phyloP scores from a whole-genome alignment of 371 early-diverging fungal genomes.

The Coemansia sp. region DNA sequence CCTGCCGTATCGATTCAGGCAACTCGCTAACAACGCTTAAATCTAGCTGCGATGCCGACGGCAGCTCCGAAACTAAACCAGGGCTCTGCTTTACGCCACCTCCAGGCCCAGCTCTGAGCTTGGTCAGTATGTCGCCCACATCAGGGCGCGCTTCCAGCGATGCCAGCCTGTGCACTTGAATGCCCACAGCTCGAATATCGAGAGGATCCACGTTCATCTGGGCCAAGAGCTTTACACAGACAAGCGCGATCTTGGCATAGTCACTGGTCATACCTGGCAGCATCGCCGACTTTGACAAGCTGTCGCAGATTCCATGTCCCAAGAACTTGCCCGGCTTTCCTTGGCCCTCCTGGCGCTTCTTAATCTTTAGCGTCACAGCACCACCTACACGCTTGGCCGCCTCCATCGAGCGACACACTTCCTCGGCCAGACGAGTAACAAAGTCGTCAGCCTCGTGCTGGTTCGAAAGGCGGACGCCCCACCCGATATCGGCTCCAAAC shows the following conservation, averaged over 20 bases:
- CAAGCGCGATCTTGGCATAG: conserved; percentile 50
- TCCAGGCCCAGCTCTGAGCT: conserved; percentile 1
- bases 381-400: conserved; percentile 55
- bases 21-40: conserved; percentile 25
- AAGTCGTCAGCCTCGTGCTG: conserved; percentile 66
- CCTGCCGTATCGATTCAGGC: conserved; percentile 38
- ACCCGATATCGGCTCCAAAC: conserved; percentile 77
- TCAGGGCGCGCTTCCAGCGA: not conserved
- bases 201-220: conserved; percentile 53
- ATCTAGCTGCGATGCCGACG: conserved; percentile 44
- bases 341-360: conserved; percentile 54
- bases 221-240: conserved; percentile 54
- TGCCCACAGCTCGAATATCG: conserved; percentile 67
- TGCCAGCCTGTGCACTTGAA: conserved; percentile 62
- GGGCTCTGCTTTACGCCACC: not conserved
- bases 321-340: conserved; percentile 60
- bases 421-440: conserved; percentile 56
- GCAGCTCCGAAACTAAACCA: conserved; percentile 6
- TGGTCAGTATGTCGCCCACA: conserved; percentile 23
- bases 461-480: conserved; percentile 84
- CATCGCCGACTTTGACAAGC: conserved; percentile 57
- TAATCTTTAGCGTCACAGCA: conserved; percentile 62
- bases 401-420: conserved; percentile 57
- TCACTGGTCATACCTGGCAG: conserved; percentile 56
- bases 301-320: conserved; percentile 70